These are phyloP conservation scores for Phyllosticta citribraziliensis DNA, from an alignment of 2,329 filamentous ascomycete genomes.

Conservation along the genomic window DNA sequence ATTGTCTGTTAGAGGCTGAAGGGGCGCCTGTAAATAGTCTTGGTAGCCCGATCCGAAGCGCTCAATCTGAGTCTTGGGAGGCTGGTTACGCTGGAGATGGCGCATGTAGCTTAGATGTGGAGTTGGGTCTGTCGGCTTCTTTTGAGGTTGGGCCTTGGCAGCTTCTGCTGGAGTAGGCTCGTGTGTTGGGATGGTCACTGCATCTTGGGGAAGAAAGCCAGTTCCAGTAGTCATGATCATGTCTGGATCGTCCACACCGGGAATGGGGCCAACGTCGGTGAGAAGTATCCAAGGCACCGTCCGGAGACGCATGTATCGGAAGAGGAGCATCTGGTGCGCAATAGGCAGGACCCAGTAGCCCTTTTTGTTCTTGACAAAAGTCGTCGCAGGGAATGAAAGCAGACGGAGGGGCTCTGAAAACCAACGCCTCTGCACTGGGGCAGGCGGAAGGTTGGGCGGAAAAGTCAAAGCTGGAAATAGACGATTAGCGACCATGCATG, in stretches of 20 bases:
- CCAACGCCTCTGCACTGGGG: slow-evolving; percentile 50
- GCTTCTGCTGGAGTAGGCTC: slow-evolving; percentile 62
- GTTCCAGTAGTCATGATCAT: slow-evolving; percentile 27
- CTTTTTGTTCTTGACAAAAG: slow-evolving; percentile 49
- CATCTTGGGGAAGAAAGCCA: slow-evolving; percentile 32
- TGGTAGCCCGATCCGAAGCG: slow-evolving; percentile 66
- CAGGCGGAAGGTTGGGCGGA: slow-evolving; percentile 48
- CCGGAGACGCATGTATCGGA: slow-evolving; percentile 47
- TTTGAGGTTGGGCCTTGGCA: slow-evolving; percentile 29
- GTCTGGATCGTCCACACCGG: slow-evolving; percentile 35
- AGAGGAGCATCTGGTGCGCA: slow-evolving; percentile 47
- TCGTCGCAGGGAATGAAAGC: slow-evolving; percentile 41
- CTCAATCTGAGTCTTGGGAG: slow-evolving; percentile 52
- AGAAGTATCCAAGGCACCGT: slow-evolving; percentile 52
- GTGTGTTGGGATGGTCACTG: slow-evolving; percentile 22
- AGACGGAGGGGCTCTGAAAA: slow-evolving; percentile 53
- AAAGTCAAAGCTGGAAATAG: slow-evolving; percentile 42
- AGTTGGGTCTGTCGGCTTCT: slow-evolving; percentile 44
- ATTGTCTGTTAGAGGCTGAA: slow-evolving; percentile 93
- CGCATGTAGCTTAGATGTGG: slow-evolving; percentile 72
- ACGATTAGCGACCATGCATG: neutral
- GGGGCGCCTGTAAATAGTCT: slow-evolving; percentile 88
- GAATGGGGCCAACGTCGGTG: slow-evolving; percentile 47
- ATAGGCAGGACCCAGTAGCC: slow-evolving; percentile 51
- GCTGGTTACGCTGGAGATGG: slow-evolving; percentile 75